phyloP scores from a whole-genome alignment of 225 moss, liverwort and hornwort species.

The Climacium dendroides region DNA sequence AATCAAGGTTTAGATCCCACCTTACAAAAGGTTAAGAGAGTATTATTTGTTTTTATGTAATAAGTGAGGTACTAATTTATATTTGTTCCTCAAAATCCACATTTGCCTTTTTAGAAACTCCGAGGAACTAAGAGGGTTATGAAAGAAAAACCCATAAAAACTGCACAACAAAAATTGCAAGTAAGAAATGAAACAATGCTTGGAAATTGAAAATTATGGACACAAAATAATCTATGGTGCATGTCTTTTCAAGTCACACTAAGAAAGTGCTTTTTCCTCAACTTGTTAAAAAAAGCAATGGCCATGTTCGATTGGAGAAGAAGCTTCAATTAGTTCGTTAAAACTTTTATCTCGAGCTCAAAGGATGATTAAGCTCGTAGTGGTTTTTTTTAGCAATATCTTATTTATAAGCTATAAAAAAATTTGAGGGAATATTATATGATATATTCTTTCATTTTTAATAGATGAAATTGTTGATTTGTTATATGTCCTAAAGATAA shows the following conservation, averaged over 20 bases:
- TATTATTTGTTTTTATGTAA: neutral
- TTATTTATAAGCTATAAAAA: neutral
- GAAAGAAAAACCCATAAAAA: neutral
- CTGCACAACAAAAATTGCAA: neutral
- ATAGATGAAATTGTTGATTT: neutral
- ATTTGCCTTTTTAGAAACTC: rapidly evolving
- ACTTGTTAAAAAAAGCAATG: neutral
- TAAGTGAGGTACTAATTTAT: neutral
- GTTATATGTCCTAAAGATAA: neutral
- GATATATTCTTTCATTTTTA: neutral
- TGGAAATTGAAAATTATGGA: neutral
- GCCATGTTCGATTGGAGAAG: neutral
- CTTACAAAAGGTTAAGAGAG: neutral
- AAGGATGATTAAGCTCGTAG: no score
- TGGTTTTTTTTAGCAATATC: no score
- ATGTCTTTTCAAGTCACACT: neutral
- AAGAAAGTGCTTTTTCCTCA: neutral
- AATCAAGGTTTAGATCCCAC: neutral
- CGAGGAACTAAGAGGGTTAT: rapidly evolving
- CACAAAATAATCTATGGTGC: rapidly evolving
- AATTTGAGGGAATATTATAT: neutral
- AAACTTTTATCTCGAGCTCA: neutral
- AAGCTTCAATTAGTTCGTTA: rapidly evolving
- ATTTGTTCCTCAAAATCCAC: neutral
- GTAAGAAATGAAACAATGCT: neutral